Conservation (phyloP, 2,329 filamentous ascomycete species). For the Exophiala viscosa region DNA sequence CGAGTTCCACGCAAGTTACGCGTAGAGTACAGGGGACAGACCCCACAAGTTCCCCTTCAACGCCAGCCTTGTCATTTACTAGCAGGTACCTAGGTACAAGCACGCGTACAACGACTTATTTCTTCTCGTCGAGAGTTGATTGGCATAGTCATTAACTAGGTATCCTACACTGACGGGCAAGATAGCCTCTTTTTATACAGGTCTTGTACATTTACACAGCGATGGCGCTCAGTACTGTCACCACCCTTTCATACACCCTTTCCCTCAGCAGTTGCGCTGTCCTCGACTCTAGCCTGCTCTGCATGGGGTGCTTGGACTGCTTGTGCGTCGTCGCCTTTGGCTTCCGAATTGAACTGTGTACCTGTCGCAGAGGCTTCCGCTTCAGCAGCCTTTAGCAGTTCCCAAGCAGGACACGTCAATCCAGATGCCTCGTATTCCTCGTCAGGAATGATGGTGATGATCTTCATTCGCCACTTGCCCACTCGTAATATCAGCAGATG, state of each 20-base stretch:
- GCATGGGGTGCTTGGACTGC: neutral
- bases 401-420: slow-evolving; percentile 51
- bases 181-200: neutral
- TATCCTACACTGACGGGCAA: neutral
- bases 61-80: slow-evolving; percentile 2
- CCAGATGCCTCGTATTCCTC: slow-evolving; percentile 48
- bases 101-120: neutral
- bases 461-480: slow-evolving; percentile 60
- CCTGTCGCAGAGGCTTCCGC: neutral
- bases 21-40: slow-evolving; percentile 2
- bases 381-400: slow-evolving; percentile 29
- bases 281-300: neutral
- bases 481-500: slow-evolving; percentile 53
- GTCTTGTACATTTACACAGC: neutral
- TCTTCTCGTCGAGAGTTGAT: neutral
- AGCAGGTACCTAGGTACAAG: too few species aligned
- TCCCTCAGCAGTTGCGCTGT: too few species aligned
- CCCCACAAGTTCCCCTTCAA: too few species aligned
- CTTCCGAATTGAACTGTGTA: neutral
- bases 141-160: too few species aligned
- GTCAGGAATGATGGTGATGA: slow-evolving; percentile 55
- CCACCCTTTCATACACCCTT: too few species aligned
- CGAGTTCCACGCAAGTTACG: neutral
- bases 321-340: neutral
- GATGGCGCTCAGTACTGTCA: neutral